Evolutionary conservation across 23 red algal species (phyloP).

Genomic region (Pyropia yezoensis): DNA sequence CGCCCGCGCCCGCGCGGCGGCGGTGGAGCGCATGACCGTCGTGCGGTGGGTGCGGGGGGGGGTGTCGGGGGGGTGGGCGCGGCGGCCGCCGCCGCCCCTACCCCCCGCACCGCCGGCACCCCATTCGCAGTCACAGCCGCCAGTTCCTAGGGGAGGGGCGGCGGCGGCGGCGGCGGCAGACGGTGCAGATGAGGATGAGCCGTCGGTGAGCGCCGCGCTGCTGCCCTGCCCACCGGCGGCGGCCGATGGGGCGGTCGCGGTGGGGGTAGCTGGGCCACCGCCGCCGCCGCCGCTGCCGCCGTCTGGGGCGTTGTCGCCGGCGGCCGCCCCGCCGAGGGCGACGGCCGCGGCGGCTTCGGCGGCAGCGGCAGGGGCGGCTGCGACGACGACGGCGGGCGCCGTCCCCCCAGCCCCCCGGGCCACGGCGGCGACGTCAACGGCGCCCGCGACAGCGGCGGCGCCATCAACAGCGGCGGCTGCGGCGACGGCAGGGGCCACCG

Average conservation of each 20-base stretch:
- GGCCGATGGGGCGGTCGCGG: background rate
- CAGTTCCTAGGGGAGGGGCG: too few relatives aligned
- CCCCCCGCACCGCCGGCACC: background rate
- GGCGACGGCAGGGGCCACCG: constrained; percentile 1
- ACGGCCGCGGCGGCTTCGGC: background rate
- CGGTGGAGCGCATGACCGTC: constrained; percentile 42
- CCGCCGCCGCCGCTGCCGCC: background rate
- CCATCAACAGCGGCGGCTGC: constrained; percentile 4
- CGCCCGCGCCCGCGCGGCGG: constrained; percentile 58
- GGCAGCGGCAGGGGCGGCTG: constrained; percentile 1
- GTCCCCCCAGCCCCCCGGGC: background rate
- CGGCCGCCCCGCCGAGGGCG: constrained; percentile 1
- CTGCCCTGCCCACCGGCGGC: background rate
- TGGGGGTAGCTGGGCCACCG: background rate
- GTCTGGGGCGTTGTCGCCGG: constrained; percentile 3
- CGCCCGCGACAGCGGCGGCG: background rate
- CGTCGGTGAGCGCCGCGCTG: too few relatives aligned
- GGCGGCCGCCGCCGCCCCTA: background rate
- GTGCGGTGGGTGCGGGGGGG: constrained; percentile 19
- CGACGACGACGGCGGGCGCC: background rate
- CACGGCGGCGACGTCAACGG: background rate
- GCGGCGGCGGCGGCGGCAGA: background rate
- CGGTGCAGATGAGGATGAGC: background rate
- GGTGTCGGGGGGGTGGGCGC: background rate
- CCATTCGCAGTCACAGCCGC: background rate